These are phyloP conservation scores for Apiotrichum veenhuisii DNA, from an alignment of 1,284 basidiomycete species.

Conservation along the genomic window DNA sequence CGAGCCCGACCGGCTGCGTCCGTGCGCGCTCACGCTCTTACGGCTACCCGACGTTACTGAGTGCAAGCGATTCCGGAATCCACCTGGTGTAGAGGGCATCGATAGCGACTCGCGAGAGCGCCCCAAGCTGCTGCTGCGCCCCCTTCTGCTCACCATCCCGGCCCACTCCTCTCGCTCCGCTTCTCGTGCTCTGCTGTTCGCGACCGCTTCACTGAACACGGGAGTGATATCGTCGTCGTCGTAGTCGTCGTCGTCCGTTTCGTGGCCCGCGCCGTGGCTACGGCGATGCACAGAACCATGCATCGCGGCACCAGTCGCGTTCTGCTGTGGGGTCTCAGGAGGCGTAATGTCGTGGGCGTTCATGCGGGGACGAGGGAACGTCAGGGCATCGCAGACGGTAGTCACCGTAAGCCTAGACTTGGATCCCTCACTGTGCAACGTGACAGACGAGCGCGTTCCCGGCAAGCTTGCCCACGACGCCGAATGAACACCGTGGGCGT, in stretches of 20 bases:
- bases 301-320: not conserved
- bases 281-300: too few relatives aligned
- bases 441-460: slow-evolving; percentile 4
- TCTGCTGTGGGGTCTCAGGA: slow-evolving; percentile 25
- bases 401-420: slow-evolving; percentile 14
- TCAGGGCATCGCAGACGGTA: slow-evolving; percentile 40
- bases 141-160: not conserved
- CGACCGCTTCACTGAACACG: slow-evolving; percentile 10
- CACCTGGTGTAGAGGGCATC: not conserved
- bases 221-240: slow-evolving; percentile 3
- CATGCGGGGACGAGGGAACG: slow-evolving; percentile 38
- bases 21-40: not conserved
- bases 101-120: slow-evolving; percentile 1
- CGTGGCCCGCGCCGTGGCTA: too few relatives aligned
- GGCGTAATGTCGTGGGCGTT: slow-evolving; percentile 40
- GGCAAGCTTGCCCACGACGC: not conserved
- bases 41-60: not conserved
- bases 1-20: slow-evolving; percentile 9
- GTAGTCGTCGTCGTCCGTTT: not conserved
- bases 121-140: slow-evolving; percentile 4
- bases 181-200: slow-evolving; percentile 10
- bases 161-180: slow-evolving; percentile 23
- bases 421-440: slow-evolving; percentile 20
- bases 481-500: not conserved
- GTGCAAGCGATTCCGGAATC: not conserved